Conservation (phyloP, 2,329 filamentous ascomycete species). For the Clonostachys sp. region DNA sequence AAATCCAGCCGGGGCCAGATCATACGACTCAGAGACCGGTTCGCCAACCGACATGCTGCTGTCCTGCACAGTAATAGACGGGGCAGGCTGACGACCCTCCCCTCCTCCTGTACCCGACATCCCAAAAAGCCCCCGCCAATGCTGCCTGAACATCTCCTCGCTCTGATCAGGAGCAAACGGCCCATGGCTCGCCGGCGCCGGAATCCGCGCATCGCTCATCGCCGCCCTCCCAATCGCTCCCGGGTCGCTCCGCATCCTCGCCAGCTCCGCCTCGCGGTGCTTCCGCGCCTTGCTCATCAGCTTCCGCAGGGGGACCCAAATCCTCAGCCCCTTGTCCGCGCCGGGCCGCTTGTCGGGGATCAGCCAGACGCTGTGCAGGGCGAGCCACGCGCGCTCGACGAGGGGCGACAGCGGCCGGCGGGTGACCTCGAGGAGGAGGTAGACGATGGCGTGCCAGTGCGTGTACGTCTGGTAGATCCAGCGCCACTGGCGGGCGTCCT, state of each 20-base stretch:
- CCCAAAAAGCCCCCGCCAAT: slow-evolving; percentile 21
- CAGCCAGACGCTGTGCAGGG: slow-evolving; percentile 37
- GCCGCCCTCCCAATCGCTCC: slow-evolving; percentile 17
- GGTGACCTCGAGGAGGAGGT: slow-evolving; percentile 45
- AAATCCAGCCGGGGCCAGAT: background rate
- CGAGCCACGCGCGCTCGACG: slow-evolving; percentile 41
- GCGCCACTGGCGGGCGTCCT: slow-evolving; percentile 42
- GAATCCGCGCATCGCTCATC: slow-evolving; percentile 14
- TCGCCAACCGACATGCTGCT: background rate
- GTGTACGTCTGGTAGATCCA: slow-evolving; percentile 58
- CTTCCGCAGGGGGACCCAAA: slow-evolving; percentile 34
- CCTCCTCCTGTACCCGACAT: background rate
- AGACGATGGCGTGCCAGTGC: slow-evolving; percentile 55
- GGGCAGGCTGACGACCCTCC: background rate
- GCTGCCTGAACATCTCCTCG: slow-evolving; percentile 16
- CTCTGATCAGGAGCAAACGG: slow-evolving; percentile 12
- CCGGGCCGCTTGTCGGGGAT: slow-evolving; percentile 20
- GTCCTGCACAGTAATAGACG: background rate
- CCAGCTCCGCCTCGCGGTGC: slow-evolving; percentile 28
- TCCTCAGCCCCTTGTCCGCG: slow-evolving; percentile 17
- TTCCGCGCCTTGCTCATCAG: slow-evolving; percentile 29
- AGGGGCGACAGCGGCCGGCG: slow-evolving; percentile 38
- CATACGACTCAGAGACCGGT: background rate
- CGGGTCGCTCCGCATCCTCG: slow-evolving; percentile 19
- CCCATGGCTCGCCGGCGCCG: slow-evolving; percentile 19